phyloP scores from a whole-genome alignment of 2,329 filamentous ascomycete species.

The Aspergillus sp. region DNA sequence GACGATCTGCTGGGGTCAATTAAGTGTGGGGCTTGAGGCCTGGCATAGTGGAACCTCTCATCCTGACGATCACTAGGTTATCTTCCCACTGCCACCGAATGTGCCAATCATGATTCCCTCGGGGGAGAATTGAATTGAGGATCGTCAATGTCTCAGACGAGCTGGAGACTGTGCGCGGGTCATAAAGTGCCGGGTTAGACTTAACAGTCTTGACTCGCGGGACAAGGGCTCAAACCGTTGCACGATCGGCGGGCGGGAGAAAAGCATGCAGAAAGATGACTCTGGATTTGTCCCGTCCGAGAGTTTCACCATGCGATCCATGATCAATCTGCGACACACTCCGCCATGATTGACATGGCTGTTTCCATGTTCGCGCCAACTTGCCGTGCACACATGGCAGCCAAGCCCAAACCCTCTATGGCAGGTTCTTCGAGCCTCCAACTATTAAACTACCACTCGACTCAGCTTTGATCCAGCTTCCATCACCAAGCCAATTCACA shows the following conservation, averaged over 20 bases:
- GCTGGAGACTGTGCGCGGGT: not conserved
- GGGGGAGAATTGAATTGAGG: not conserved
- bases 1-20: not conserved
- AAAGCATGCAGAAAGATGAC: not conserved
- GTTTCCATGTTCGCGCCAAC: not conserved
- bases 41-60: not conserved
- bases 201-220: not conserved
- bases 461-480: not conserved
- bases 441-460: not conserved
- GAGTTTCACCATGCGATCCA: constrained; percentile 3
- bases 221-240: not conserved
- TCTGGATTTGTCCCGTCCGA: not conserved
- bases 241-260: not conserved
- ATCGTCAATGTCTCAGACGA: not conserved
- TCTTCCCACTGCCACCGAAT: not conserved
- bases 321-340: not conserved
- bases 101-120: not conserved
- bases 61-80: not conserved
- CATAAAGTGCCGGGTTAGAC: not conserved
- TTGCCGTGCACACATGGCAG: not conserved
- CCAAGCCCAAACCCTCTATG: not conserved
- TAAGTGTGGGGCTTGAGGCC: not conserved
- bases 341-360: not conserved
- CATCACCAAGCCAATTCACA: not conserved
- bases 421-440: not conserved